Base-by-base conservation (phyloP, 2,329 filamentous ascomycete genomes). In the Penicillium polonicum region DNA sequence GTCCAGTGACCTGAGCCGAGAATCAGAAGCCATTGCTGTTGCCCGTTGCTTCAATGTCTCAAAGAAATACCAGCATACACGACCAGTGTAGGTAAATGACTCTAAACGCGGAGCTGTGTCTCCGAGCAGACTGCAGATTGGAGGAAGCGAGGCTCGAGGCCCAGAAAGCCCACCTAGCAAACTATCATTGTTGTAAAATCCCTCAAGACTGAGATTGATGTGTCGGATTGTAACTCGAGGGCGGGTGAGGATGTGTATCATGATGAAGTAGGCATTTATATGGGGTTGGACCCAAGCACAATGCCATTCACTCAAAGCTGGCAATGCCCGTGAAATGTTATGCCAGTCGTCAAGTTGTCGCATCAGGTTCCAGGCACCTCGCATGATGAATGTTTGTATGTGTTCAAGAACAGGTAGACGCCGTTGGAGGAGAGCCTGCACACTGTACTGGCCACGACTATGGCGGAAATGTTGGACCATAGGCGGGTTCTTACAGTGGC, bases 291-390 rank as follows among this genome's bases (percentile, higher is more conserved):
- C 88, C 76, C 82, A 82, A 33, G 75, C 74, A 60, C 78, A 80
- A 62, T 83, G 78, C 77, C 79, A 81, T 67, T 82, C 81, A n/a
- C 72, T 76, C 17, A 91, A 74, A 60, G 84, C 86, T 1, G 89
- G 89, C 43, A 91, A 71, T 5, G 88, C 87, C 13, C 76, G 72
- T 21, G 85, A 79, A 49, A 92, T 81, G 51, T 79, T 80, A 55
- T 80, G 74, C 73, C 89, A 91, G 70, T 91, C 87, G 19, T 78
- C 75, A 43, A 83, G 76, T 17, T 82, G 78, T 46, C 88, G 80
- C 72, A 90, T 88, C 29, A 91, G 79, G 68, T 91, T 91, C 88
- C 88, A 92, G 64, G 90, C 87, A 7, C 88, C 88, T 65, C 88
- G 86, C 72, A 88, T 88, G 43, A 91, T 83, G 21, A 91, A 79